phyloP scores from a whole-genome alignment of 2,329 filamentous ascomycete genomes.

The Aspergillus tanneri region DNA sequence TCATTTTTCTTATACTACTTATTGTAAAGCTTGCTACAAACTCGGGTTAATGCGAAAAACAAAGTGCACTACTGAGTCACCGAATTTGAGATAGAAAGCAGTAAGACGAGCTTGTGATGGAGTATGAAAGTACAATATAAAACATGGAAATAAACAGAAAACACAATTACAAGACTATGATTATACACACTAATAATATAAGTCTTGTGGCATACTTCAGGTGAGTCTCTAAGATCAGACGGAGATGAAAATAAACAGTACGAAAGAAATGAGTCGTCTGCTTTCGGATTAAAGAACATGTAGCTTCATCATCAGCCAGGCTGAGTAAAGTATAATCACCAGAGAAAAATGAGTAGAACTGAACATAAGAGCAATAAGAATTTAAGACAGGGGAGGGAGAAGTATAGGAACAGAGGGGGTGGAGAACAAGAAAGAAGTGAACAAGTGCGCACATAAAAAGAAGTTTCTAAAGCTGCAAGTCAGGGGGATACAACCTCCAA shows the following conservation, averaged over 20 bases:
- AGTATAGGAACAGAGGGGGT: slow-evolving; percentile 6
- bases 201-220: slow-evolving; percentile 14
- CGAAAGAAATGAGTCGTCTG: slow-evolving; percentile 22
- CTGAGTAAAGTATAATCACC: slow-evolving; percentile 9
- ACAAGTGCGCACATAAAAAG: slow-evolving; percentile 16
- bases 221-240: slow-evolving; percentile 20
- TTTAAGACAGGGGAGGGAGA: slow-evolving; percentile 6
- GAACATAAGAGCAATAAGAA: slow-evolving; percentile 8
- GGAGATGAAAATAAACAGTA: slow-evolving; percentile 14
- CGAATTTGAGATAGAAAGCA: too few relatives aligned
- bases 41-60: too few relatives aligned
- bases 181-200: slow-evolving; percentile 19
- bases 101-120: background rate
- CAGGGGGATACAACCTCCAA: slow-evolving; percentile 29
- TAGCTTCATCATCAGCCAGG: slow-evolving; percentile 19
- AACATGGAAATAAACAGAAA: slow-evolving; percentile 14
- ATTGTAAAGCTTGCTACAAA: too few relatives aligned
- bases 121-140: too few relatives aligned
- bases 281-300: slow-evolving; percentile 23
- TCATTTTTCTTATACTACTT: too few relatives aligned
- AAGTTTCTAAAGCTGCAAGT: slow-evolving; percentile 37
- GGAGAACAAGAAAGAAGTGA: slow-evolving; percentile 4
- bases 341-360: slow-evolving; percentile 11
- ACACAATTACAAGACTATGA: slow-evolving; percentile 10
- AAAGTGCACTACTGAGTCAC: too few relatives aligned